Percentiles rank a stretch among this genome's conserved stretches.
Evolutionary conservation across 1,139 yeast genomes (phyloP).

Genomic region (Diutina ranongensis): DNA sequence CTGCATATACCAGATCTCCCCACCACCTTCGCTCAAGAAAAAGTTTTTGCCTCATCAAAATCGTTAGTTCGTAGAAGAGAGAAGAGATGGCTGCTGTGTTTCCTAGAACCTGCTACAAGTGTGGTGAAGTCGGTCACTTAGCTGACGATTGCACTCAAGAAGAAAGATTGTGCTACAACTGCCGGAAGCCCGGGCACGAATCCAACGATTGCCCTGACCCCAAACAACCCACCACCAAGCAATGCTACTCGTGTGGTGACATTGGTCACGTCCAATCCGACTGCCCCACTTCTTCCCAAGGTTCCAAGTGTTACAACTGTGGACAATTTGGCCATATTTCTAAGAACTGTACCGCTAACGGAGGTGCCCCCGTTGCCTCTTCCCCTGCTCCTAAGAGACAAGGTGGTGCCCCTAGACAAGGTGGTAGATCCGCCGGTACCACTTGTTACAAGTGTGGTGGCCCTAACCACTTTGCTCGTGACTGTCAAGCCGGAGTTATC

Average conservation of each 20-base stretch:
- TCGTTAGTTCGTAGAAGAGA: not conserved
- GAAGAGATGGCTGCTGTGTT: slow-evolving; percentile 20
- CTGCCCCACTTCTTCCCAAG: slow-evolving; percentile 38
- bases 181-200: slow-evolving; percentile 85
- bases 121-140: slow-evolving; percentile 88
- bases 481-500: slow-evolving; percentile 64
- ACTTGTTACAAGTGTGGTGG: slow-evolving; percentile 91
- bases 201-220: slow-evolving; percentile 82
- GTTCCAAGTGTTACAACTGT: slow-evolving; percentile 41
- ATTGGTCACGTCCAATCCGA: slow-evolving; percentile 62
- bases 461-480: slow-evolving; percentile 87
- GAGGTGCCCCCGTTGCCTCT: slow-evolving; percentile 11
- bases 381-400: slow-evolving; percentile 11
- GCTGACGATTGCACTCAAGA: slow-evolving; percentile 80
- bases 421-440: slow-evolving; percentile 35
- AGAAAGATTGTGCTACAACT: slow-evolving; percentile 85
- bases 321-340: slow-evolving; percentile 80
- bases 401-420: slow-evolving; percentile 11
- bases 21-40: not conserved
- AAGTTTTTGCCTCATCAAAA: not conserved
- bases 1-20: not conserved
- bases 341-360: slow-evolving; percentile 48
- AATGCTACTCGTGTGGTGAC: slow-evolving; percentile 81
- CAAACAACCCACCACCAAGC: slow-evolving; percentile 71
- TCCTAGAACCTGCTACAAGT: slow-evolving; percentile 83